These are phyloP conservation scores for Euphorbia lathyris DNA, from an alignment of 345 rosid genomes.

Conservation along the genomic window DNA sequence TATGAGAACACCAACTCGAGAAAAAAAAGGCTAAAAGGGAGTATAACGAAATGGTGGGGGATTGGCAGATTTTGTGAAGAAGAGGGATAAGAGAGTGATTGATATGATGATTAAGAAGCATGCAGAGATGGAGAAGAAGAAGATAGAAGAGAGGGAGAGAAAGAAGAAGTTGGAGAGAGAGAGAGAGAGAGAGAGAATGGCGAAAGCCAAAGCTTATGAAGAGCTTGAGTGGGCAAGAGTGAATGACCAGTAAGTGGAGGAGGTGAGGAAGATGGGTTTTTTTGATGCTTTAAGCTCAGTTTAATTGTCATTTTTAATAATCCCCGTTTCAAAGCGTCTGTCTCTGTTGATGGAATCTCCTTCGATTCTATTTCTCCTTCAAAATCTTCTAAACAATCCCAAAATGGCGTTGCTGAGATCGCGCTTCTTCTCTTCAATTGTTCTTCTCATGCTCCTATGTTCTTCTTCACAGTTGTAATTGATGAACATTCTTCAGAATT, in stretches of 20 bases:
- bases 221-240: conserved; percentile 68
- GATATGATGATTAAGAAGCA: conserved; percentile 70
- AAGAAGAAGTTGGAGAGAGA: conserved; percentile 60
- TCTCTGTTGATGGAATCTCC: too few species aligned
- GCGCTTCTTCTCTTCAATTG: too few species aligned
- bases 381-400: too few species aligned
- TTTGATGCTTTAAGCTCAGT: too few species aligned
- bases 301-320: too few species aligned
- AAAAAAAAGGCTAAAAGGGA: conserved; percentile 79
- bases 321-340: too few species aligned
- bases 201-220: conserved; percentile 45
- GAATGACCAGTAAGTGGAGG: conserved; percentile 40
- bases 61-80: conserved; percentile 79
- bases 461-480: too few species aligned
- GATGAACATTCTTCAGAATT: too few species aligned
- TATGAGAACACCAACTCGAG: conserved; percentile 84
- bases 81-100: conserved; percentile 90
- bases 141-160: conserved; percentile 57
- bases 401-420: too few species aligned
- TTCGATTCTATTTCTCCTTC: too few species aligned
- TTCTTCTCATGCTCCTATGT: too few species aligned
- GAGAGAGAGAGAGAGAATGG: conserved; percentile 70
- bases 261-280: conserved; percentile 15
- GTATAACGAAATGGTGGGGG: conserved; percentile 80
- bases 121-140: conserved; percentile 59